A percentile compares a stretch with the other conserved stretches of the same genome.
Conservation (phyloP, 2,329 filamentous ascomycete species). For the Fusarium dimerum region DNA sequence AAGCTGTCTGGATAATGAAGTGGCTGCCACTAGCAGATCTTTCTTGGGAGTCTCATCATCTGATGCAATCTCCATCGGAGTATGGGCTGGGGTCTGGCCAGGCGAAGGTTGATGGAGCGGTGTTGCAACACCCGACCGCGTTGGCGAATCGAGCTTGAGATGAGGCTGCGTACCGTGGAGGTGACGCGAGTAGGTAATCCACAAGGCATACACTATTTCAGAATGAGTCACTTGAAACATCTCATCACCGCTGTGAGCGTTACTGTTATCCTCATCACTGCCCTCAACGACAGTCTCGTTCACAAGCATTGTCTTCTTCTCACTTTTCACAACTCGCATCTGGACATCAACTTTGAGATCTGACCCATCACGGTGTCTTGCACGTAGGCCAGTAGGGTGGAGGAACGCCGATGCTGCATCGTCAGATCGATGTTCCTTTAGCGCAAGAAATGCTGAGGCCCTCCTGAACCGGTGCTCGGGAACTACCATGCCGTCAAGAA, state of each 20-base stretch:
- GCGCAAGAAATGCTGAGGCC: slow-evolving; percentile 78
- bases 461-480: slow-evolving; percentile 94
- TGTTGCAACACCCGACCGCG: slow-evolving; percentile 65
- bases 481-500: slow-evolving; percentile 93
- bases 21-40: slow-evolving; percentile 42
- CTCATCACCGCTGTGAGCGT: slow-evolving; percentile 38
- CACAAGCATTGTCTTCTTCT: slow-evolving; percentile 63
- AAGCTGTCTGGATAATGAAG: slow-evolving; percentile 56
- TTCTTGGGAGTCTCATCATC: slow-evolving; percentile 50
- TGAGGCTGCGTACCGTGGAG: slow-evolving; percentile 72
- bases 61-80: slow-evolving; percentile 57
- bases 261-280: slow-evolving; percentile 55
- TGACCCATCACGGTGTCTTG: slow-evolving; percentile 85
- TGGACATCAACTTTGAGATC: slow-evolving; percentile 94
- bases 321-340: slow-evolving; percentile 93
- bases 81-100: slow-evolving; percentile 64
- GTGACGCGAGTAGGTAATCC: slow-evolving; percentile 95
- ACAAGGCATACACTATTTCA: slow-evolving; percentile 90
- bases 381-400: slow-evolving; percentile 79
- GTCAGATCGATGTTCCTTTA: slow-evolving; percentile 81
- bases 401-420: slow-evolving; percentile 80
- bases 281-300: slow-evolving; percentile 66
- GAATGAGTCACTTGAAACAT: slow-evolving; percentile 55
- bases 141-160: slow-evolving; percentile 61
- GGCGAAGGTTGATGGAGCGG: slow-evolving; percentile 79